Evolutionary conservation across 345 rosid species (phyloP).

Genomic region (Heritiera littoralis): DNA sequence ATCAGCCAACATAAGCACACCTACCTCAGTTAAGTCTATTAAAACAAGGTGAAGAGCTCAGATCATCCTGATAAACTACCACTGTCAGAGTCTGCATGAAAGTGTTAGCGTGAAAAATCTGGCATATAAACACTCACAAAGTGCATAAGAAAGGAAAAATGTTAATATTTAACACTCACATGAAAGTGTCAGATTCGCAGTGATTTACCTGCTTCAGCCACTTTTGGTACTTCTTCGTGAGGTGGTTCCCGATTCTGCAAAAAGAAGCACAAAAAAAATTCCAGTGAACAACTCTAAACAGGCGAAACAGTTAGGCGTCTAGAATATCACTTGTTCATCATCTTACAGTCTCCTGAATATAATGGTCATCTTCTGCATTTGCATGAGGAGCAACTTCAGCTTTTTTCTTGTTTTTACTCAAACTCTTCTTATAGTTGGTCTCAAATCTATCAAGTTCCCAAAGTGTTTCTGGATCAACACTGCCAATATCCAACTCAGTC

Average conservation of each 20-base stretch:
- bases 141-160: background rate
- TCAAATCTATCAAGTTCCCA: constrained; percentile 86
- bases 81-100: constrained; percentile 45
- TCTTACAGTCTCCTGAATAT: constrained; percentile 49
- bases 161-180: constrained; percentile 22
- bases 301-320: constrained; percentile 3
- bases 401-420: constrained; percentile 44
- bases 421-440: constrained; percentile 44
- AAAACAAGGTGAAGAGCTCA: constrained; percentile 24
- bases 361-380: constrained; percentile 39
- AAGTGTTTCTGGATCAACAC: constrained; percentile 75
- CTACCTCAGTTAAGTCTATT: constrained; percentile 33
- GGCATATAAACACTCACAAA: background rate
- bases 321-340: constrained; percentile 18
- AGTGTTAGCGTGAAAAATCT: constrained; percentile 15
- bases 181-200: background rate
- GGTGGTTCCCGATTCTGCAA: constrained; percentile 38
- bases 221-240: constrained; percentile 29
- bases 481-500: constrained; percentile 87
- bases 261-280: background rate
- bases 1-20: constrained; percentile 9
- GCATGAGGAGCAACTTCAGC: constrained; percentile 41
- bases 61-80: constrained; percentile 41
- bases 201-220: constrained; percentile 39
- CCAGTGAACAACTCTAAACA: constrained; percentile 8